phyloP scores from a whole-genome alignment of 805 yeast genomes.

The Kluyveromyces siamensis region DNA sequence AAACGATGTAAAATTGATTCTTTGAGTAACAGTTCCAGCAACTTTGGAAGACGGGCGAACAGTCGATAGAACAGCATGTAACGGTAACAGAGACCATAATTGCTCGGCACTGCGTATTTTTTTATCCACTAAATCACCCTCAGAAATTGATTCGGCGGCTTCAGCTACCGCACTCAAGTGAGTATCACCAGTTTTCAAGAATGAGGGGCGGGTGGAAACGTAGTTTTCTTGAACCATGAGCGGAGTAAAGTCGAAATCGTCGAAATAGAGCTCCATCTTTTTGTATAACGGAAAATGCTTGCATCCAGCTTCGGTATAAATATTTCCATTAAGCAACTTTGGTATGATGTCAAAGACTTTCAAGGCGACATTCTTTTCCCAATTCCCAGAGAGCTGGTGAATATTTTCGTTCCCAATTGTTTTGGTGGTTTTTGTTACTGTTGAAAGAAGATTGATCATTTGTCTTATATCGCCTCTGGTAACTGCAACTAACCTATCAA shows the following conservation, averaged over 20 bases:
- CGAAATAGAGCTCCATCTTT: constrained; percentile 81
- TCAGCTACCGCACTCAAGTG: constrained; percentile 56
- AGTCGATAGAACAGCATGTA: constrained; percentile 81
- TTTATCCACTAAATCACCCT: constrained; percentile 71
- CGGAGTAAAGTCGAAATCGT: constrained; percentile 91
- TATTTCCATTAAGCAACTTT: constrained; percentile 50
- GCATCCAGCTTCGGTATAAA: constrained; percentile 39
- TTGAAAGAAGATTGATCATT: constrained; percentile 79
- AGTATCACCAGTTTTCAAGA: constrained; percentile 33
- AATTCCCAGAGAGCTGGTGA: constrained; percentile 50
- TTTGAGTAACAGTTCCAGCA: constrained; percentile 59
- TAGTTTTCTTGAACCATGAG: constrained; percentile 95
- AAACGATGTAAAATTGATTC: constrained; percentile 77
- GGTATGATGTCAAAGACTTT: constrained; percentile 88
- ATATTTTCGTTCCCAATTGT: constrained; percentile 49
- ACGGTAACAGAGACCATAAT: constrained; percentile 88
- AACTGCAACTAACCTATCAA: constrained; percentile 76
- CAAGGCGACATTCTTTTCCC: constrained; percentile 86
- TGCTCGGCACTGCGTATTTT: constrained; percentile 86
- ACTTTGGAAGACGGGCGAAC: constrained; percentile 70
- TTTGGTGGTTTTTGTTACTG: constrained; percentile 68
- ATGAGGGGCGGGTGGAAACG: constrained; percentile 51
- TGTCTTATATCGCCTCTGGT: constrained; percentile 92
- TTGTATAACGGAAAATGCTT: constrained; percentile 57
- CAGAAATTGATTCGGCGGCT: constrained; percentile 85